Evolutionary conservation across 495 filamentous ascomycete species (phyloP), one percentile per base, ranked within the genome.

Genomic region (Paragyromitra xinjiangensis): DNA sequence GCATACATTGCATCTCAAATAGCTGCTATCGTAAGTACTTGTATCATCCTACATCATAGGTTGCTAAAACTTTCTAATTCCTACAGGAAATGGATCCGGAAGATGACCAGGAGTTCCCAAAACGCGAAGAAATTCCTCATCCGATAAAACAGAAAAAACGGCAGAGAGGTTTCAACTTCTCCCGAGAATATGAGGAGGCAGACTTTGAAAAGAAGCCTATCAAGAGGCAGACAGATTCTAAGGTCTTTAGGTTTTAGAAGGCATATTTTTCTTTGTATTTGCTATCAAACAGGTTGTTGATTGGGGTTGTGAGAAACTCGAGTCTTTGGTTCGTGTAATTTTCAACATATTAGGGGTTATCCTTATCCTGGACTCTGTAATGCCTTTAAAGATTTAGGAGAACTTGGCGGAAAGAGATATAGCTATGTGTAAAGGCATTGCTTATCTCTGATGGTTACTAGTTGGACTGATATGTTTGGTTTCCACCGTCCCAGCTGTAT

Each of bases 11-110:
- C 39, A 37, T 16, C 19, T 16, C 53, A 6, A 12, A 59, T 45
- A 37, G 51, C 67, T 48, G 51, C 53, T 34, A 69, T 59, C 22
- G 67, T 69, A 45, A 6, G 53, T 58, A 16, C 0, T 34, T 26
- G 2, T 44, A 40, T 42, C 37, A 26, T 64, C 19, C 24, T 12
- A 5, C 45, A 22, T 34, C 4, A 34, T 3, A 34, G 29, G 3
- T 7, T 64, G 16, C 34, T 3, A 14, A n/a, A 12, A 34, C 16
- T 65, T 45, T 24, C 67, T 61, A 39, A 69, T 19, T 11, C 39
- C 14, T 6, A 22, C 37, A 69, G 67, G 53, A 44, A 8, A 69
- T 45, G 51, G 51, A 58, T 39, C 64, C 45, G 2, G 64, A 26
- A 11, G 45, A 64, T 19, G 61, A 64, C 39, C 39, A 64, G 7